Evolutionary conservation across 2,329 filamentous ascomycete species (phyloP), one percentile per base, ranked within the genome.

Genomic region (Alternaria tenuissima): DNA sequence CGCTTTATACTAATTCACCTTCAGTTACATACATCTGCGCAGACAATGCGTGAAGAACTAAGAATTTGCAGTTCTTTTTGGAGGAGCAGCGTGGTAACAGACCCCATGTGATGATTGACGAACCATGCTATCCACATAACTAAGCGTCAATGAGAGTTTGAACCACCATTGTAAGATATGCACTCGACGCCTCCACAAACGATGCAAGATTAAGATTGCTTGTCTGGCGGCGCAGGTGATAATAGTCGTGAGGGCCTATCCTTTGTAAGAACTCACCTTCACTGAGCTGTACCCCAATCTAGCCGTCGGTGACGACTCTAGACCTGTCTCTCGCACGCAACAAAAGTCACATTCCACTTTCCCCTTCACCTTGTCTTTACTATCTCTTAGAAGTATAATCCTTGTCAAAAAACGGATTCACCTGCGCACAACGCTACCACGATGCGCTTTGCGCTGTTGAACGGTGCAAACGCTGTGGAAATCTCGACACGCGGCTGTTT

Each of bases 1-100:
- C 12, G 16, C 32, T 47, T 12, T 5, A 9, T 59, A 28, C 66
- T 74, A 24, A 72, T 48, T 26, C 24, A 22, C 16, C 18, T 34
- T 34, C 30, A 75, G 72, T 75, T 46, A 73, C 72, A 58, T 75
- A 75, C 52, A 75, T 75, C 22, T 71, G 69, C 58, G 71, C 72
- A 12, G 72, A 75, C 62, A 70, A 72, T 43, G 70, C 69, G 47
- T 74, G 57, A 66, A 9, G 24, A 24, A 12, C 30, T 28, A 22
- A 7, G 11, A 30, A 8, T 43, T 52, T 22, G 14, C 1, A 36
- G 32, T 18, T 26, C 8, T 41, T 11, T 41, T 22, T 3, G 5
- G 38, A 26, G 7, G 28, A 39, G 43, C 16, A 28, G 24, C 6
- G n/a, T 11, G 20, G 5, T 20, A 28, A 38, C 16, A 38, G 48